Evolutionary conservation across 2,329 filamentous ascomycete species (phyloP).

Genomic region (Fusarium praegraminearum): DNA sequence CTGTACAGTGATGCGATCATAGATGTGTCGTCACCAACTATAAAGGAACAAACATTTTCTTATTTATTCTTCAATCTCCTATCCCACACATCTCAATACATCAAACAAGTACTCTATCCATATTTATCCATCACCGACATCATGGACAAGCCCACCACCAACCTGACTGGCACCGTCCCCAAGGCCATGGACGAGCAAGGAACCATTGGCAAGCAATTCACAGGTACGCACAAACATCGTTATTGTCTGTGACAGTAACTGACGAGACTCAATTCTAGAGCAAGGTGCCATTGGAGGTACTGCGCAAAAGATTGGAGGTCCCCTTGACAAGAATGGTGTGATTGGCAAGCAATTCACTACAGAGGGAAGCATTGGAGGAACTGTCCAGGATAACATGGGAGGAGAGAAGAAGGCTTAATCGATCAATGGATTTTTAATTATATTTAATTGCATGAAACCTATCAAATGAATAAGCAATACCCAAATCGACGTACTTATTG

Average conservation of each 20-base stretch:
- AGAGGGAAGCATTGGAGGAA: slow-evolving; percentile 65
- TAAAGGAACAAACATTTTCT: background rate
- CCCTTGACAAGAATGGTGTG: slow-evolving; percentile 62
- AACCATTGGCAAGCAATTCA: slow-evolving; percentile 67
- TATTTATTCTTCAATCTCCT: too few relatives aligned
- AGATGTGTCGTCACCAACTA: slow-evolving; percentile 1
- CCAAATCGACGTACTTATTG: too few relatives aligned
- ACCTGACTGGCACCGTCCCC: slow-evolving; percentile 43
- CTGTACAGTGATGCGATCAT: slow-evolving; percentile 1
- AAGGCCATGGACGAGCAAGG: slow-evolving; percentile 63
- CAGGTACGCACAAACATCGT: slow-evolving; percentile 50
- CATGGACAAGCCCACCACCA: slow-evolving; percentile 32
- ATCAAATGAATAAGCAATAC: background rate
- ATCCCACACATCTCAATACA: too few relatives aligned
- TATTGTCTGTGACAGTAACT: fast-evolving
- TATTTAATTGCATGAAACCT: background rate
- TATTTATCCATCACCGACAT: background rate
- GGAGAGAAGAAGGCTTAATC: slow-evolving; percentile 51
- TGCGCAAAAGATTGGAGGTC: slow-evolving; percentile 63
- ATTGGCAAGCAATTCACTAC: slow-evolving; percentile 68
- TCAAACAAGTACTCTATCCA: background rate
- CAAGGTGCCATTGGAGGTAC: slow-evolving; percentile 63
- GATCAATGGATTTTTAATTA: background rate
- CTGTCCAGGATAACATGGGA: slow-evolving; percentile 61
- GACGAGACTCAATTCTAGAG: slow-evolving; percentile 42